Evolutionary conservation across 176 grass and related monocot species (phyloP).

Genomic region (Miscanthus lutarioriparius): DNA sequence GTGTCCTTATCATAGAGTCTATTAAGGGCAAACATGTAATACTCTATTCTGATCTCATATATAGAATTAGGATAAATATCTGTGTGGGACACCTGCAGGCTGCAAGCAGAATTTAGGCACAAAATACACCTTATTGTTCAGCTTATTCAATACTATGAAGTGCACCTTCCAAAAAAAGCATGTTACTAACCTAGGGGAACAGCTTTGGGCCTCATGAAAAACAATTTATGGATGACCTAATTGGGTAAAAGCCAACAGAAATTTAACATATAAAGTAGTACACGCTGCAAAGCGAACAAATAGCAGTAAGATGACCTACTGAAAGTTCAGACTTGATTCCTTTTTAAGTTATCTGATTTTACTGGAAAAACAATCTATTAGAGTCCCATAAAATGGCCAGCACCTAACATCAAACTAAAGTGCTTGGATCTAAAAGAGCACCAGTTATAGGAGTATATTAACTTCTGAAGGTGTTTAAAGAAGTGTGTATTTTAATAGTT

Average conservation of each 20-base stretch:
- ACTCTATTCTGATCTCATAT: conserved; percentile 24
- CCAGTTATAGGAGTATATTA: not conserved
- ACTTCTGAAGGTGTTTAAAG: not conserved
- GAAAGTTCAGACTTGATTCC: conserved; percentile 12
- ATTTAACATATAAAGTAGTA: not conserved
- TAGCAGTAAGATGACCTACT: not conserved
- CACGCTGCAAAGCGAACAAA: not conserved
- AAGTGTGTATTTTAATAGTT: conserved; percentile 21
- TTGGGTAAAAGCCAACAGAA: not conserved
- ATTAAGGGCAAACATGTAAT: conserved; percentile 1
- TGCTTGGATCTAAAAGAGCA: not conserved
- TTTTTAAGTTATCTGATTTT: not conserved
- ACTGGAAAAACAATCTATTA: not conserved
- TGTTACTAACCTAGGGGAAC: not conserved
- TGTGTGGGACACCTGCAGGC: not conserved
- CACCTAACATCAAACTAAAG: conserved; percentile 22
- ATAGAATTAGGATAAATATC: not conserved
- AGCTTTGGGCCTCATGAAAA: not conserved
- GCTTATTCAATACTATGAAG: not conserved
- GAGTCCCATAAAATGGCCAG: not conserved
- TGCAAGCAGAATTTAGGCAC: not conserved
- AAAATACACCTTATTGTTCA: not conserved
- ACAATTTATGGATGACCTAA: not conserved
- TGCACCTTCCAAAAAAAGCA: not conserved
- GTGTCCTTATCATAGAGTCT: conserved; percentile 8